A percentile compares a stretch with the other conserved stretches of the same genome.
phyloP scores from a whole-genome alignment of 108 stramenopile genomes.

The Schizochytrium sp. region DNA sequence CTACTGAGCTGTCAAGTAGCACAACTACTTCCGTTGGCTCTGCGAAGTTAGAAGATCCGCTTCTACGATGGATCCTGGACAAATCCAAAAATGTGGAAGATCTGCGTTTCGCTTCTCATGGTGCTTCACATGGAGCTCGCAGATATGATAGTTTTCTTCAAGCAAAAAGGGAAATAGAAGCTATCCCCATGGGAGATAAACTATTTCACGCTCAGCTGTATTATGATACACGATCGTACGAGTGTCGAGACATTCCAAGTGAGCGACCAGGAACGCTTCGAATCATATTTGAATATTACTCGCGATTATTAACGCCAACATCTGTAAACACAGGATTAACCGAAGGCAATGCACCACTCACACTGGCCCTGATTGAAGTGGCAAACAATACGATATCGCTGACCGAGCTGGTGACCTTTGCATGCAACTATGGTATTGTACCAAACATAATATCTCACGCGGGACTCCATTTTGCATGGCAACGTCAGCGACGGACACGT shows the following conservation, averaged over 20 bases:
- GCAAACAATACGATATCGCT: conserved; percentile 51
- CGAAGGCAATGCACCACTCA: conserved; percentile 35
- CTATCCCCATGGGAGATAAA: not conserved
- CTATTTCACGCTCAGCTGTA: not conserved
- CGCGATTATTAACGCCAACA: not conserved
- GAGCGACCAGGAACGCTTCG: conserved; percentile 29
- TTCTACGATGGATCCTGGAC: conserved; percentile 17
- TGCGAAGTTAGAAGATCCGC: not conserved
- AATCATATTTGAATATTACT: conserved; percentile 37
- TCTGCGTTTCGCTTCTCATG: not conserved
- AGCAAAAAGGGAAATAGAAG: not conserved
- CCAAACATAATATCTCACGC: conserved; percentile 29
- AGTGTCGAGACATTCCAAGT: conserved; percentile 44
- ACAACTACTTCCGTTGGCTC: not conserved
- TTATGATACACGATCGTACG: conserved; percentile 50
- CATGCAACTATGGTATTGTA: not conserved
- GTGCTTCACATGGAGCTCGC: not conserved
- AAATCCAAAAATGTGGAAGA: not conserved
- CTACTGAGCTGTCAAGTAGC: no score
- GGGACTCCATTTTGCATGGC: conserved; percentile 44
- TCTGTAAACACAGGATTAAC: not conserved
- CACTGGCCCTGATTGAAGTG: conserved; percentile 25
- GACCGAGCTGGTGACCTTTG: conserved; percentile 29
- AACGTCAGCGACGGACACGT: conserved; percentile 20
- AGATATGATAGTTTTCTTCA: not conserved